A percentile compares a stretch with the other conserved stretches of the same genome.
Evolutionary conservation across 2,329 filamentous ascomycete species (phyloP).

Genomic region (Arthrobotrys pseudoclavata): DNA sequence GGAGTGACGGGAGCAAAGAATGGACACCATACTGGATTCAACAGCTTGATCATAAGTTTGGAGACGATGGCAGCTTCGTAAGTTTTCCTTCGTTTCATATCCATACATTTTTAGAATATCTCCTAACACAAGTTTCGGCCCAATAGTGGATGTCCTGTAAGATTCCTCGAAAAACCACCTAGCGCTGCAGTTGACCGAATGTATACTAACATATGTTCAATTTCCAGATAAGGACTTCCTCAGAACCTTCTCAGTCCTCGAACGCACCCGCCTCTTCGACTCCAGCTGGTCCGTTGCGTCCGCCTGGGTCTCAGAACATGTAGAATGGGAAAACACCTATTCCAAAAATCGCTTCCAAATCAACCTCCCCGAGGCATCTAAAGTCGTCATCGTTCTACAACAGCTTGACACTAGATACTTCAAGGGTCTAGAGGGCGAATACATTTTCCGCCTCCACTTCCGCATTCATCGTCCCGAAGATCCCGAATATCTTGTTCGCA

Average conservation of each 20-base stretch:
- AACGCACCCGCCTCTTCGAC: conserved; percentile 75
- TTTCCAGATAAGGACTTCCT: conserved; percentile 71
- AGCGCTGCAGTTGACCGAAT: conserved; percentile 69
- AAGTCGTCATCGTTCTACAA: conserved; percentile 73
- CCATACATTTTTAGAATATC: neutral
- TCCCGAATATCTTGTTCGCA: conserved; percentile 65
- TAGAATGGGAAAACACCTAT: conserved; percentile 75
- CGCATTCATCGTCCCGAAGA: conserved; percentile 70
- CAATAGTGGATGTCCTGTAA: conserved; percentile 69
- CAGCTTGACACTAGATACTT: conserved; percentile 76
- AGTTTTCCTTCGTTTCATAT: conserved; percentile 41
- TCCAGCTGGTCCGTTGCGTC: conserved; percentile 73
- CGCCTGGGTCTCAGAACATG: conserved; percentile 74
- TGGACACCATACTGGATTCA: conserved; percentile 86
- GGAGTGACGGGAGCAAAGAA: conserved; percentile 85
- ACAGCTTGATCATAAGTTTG: conserved; percentile 79
- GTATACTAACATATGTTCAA: conserved; percentile 65
- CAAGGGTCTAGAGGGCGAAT: conserved; percentile 74
- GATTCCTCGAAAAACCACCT: neutral
- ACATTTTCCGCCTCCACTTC: conserved; percentile 71
- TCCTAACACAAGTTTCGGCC: conserved; percentile 27
- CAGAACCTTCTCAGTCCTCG: conserved; percentile 74
- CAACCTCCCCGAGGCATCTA: conserved; percentile 71
- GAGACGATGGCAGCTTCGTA: conserved; percentile 75
- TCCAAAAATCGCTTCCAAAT: conserved; percentile 74